A percentile compares a stretch with the other conserved stretches of the same genome.
phyloP scores from a whole-genome alignment of 164 flowering plant species.

The Akebia trifoliata region DNA sequence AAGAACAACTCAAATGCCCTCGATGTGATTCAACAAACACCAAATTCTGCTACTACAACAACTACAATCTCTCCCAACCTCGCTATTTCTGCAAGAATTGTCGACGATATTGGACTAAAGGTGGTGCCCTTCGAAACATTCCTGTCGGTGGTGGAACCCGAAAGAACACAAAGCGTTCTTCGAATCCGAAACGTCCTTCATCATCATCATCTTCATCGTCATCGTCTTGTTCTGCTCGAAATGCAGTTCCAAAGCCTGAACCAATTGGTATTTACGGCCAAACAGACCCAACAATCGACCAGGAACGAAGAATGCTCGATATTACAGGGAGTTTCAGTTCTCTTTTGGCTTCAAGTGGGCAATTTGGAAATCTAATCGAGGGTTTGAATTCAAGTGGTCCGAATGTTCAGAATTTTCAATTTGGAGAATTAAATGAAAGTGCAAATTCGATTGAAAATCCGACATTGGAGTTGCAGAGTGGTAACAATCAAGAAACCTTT shows the following conservation, averaged over 20 bases:
- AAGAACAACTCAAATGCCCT: constrained; percentile 71
- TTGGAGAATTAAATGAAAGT: constrained; percentile 24
- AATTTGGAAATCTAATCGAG: constrained; percentile 33
- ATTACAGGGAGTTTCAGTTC: constrained; percentile 34
- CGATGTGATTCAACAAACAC: constrained; percentile 79
- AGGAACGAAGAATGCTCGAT: constrained; percentile 32
- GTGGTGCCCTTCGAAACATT: constrained; percentile 60
- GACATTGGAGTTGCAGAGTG: constrained; percentile 25
- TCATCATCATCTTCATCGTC: constrained; percentile 13
- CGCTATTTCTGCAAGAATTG: constrained; percentile 36
- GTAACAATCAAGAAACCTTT: constrained; percentile 26
- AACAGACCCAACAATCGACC: constrained; percentile 14
- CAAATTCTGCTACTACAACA: constrained; percentile 48
- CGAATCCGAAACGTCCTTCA: constrained; percentile 15
- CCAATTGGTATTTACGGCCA: constrained; percentile 11
- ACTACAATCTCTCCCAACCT: constrained; percentile 35
- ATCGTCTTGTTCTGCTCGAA: constrained; percentile 12
- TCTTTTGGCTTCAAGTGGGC: constrained; percentile 33
- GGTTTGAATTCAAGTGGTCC: constrained; percentile 29
- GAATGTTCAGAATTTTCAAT: constrained; percentile 14
- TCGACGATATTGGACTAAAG: constrained; percentile 32
- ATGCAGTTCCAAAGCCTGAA: constrained; percentile 10
- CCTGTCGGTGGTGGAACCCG: constrained; percentile 74
- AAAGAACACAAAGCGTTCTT: constrained; percentile 33
- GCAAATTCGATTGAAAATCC: constrained; percentile 16